Conservation (phyloP, 345 rosid species). For the Erucastrum elatum region DNA sequence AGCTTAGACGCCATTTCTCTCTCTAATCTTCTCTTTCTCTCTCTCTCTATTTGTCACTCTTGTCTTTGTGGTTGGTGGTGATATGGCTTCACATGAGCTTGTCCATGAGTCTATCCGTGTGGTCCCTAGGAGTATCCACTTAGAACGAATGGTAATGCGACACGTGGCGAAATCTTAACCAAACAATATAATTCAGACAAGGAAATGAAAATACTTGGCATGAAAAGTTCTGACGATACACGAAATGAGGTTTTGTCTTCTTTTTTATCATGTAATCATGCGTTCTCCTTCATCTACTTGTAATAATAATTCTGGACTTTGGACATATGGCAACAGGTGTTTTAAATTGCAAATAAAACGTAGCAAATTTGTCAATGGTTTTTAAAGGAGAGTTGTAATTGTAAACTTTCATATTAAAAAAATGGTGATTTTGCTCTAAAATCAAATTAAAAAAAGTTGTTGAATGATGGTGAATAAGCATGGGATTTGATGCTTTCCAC, state of each 20-base stretch:
- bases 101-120: conserved; percentile 56
- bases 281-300: conserved; percentile 19
- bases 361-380: conserved; percentile 1
- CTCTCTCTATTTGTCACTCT: conserved; percentile 16
- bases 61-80: conserved; percentile 38
- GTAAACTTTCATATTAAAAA: not conserved
- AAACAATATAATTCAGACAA: conserved; percentile 12
- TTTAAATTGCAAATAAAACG: not conserved
- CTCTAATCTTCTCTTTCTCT: not conserved
- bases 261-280: conserved; percentile 6
- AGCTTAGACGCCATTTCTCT: conserved; percentile 75
- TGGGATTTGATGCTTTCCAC: conserved; percentile 23
- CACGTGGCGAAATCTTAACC: conserved; percentile 71
- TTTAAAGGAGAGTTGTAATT: not conserved
- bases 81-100: conserved; percentile 37
- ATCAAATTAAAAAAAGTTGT: not conserved
- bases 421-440: not conserved
- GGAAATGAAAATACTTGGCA: conserved; percentile 13
- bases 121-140: conserved; percentile 50
- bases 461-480: conserved; percentile 8
- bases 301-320: conserved; percentile 11
- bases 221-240: conserved; percentile 7
- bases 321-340: conserved; percentile 41
- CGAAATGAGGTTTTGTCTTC: not conserved
- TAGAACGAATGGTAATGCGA: conserved; percentile 16